A percentile compares a stretch with the other conserved stretches of the same genome.
Evolutionary conservation across 169 alveolate species (phyloP).

Genomic region (Plasmodium ovale): DNA sequence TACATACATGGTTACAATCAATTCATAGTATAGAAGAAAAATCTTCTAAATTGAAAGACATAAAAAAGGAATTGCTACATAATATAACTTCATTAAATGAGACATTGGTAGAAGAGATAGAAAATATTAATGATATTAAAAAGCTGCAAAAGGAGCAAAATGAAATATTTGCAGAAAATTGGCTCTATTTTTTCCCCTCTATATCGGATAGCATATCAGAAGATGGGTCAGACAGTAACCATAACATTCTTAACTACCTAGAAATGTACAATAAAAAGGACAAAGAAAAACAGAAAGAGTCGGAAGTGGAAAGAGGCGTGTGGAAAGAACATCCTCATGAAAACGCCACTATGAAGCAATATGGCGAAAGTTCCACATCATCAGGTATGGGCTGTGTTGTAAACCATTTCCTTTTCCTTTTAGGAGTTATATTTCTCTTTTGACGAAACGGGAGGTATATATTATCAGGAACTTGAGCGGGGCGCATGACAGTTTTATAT

Average conservation of each 20-base stretch:
- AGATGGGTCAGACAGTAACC: neutral
- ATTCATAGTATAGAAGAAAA: conserved; percentile 53
- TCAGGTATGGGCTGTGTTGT: too few relatives aligned
- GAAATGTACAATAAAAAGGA: conserved; percentile 11
- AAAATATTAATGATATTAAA: conserved; percentile 66
- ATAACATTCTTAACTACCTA: conserved; percentile 29
- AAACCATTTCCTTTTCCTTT: too few relatives aligned
- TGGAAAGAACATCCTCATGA: neutral
- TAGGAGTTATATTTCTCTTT: too few relatives aligned
- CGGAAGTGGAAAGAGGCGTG: neutral
- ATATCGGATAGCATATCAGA: conserved; percentile 9
- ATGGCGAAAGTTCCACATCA: too few relatives aligned
- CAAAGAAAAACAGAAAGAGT: too few relatives aligned
- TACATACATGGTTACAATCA: conserved; percentile 41
- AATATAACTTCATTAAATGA: conserved; percentile 68
- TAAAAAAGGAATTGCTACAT: conserved; percentile 42
- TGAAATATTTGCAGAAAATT: conserved; percentile 71
- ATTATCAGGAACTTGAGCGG: neutral
- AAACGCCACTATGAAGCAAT: too few relatives aligned
- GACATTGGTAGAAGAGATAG: conserved; percentile 53
- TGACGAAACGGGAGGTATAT: neutral
- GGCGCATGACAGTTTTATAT: too few relatives aligned
- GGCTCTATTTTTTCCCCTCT: conserved; percentile 48
- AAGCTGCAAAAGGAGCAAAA: conserved; percentile 51
- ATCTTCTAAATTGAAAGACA: conserved; percentile 32